Evolutionary conservation across 1,139 yeast species (phyloP), one percentile per base, ranked within the genome.

Genomic region (Geotrichum carabidarum): DNA sequence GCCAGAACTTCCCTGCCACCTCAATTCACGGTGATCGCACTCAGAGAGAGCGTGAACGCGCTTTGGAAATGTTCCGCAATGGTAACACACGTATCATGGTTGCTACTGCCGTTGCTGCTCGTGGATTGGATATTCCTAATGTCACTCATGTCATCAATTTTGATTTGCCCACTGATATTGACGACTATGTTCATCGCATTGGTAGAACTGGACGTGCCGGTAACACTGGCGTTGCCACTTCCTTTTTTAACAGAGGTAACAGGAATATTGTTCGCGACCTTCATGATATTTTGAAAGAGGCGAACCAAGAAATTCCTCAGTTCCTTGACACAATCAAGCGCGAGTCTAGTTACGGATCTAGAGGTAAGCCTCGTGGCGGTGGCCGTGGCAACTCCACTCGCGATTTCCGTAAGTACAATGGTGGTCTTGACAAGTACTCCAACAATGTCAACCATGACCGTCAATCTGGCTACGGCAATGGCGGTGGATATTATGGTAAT

Each of bases 151-250:
- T 93, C 68, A 86, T 93, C 75, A 93, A 93, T 81, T 93, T 85
- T 72, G 99, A 93, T 72, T 80, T 93, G 73, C 99, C 99, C 70
- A 79, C 88, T 71, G 98, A 93, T 74, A 87, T 91, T 69, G 99
- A 93, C 74, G 99, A 93, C 75, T 93, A 93, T 71, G 99, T 93
- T 61, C 99, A 93, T 78, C 88, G 99, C 79, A 93, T 93, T 71
- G 99, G 99, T 80, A 94, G 99, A 84, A 93, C 99, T 68, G 99
- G 99, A 76, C 95, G 99, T 84, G 99, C 99, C 68, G 99, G 99
- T 81, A 93, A 93, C 78, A 84, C 86, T 62, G 99, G 99, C 85
- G 80, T 87, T 68, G 97, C 99, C 64, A 90, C 97, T 63, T 95
- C 99, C 54, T 93, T 93, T 79, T 89, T 94, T 77, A 93, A 93